Conservation (phyloP, 2,329 filamentous ascomycete species). For the Botryosphaeria dothidea region DNA sequence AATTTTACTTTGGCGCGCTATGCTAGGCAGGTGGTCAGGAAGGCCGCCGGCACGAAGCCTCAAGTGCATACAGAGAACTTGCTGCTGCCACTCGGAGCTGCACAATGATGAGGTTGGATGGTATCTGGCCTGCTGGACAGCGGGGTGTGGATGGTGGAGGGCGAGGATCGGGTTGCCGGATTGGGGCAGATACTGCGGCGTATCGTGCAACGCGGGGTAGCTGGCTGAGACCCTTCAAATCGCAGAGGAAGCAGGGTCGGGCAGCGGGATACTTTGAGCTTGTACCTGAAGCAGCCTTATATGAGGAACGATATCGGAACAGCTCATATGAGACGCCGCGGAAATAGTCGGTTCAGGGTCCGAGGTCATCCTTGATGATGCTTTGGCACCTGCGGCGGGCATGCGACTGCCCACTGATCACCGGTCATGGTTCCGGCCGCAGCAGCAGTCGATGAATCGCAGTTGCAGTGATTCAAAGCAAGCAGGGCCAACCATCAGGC, state of each 20-base stretch:
- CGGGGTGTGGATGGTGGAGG: background rate
- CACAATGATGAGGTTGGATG: background rate
- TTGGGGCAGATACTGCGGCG: background rate
- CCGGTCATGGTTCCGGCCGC: background rate
- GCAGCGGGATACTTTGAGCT: too few relatives aligned
- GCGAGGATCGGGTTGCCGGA: background rate
- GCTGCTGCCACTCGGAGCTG: too few relatives aligned
- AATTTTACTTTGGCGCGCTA: too few relatives aligned
- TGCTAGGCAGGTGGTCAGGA: too few relatives aligned
- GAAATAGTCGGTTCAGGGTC: background rate
- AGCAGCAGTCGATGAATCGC: background rate
- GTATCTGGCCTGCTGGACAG: background rate
- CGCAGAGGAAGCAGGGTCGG: too few relatives aligned
- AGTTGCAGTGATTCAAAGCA: background rate
- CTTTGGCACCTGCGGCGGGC: background rate
- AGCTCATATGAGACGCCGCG: background rate
- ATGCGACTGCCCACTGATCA: slow-evolving; percentile 2
- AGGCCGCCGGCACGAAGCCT: too few relatives aligned
- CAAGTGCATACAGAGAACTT: too few relatives aligned
- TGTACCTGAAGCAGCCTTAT: background rate
- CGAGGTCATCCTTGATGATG: background rate
- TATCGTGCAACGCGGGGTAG: background rate
- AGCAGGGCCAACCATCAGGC: background rate
- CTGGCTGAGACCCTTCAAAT: background rate
- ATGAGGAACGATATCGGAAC: background rate